These are phyloP conservation scores for Carnegiea gigantea DNA, from an alignment of 179 eudicot species.

Conservation along the genomic window DNA sequence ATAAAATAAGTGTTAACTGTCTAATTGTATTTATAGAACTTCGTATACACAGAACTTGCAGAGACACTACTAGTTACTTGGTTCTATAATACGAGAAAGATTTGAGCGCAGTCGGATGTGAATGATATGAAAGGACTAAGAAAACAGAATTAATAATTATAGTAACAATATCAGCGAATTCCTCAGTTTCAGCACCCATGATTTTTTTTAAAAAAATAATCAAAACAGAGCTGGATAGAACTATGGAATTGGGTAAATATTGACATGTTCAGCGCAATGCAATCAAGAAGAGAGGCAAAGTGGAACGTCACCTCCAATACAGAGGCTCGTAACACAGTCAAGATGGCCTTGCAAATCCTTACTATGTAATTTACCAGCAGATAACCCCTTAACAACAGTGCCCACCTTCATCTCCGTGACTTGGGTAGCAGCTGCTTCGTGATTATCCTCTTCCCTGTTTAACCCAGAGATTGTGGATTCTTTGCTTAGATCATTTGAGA, in stretches of 20 bases:
- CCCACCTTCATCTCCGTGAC: constrained; percentile 31
- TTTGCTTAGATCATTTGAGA: constrained; percentile 26
- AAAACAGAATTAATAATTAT: neutral
- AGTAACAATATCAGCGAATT: too few relatives aligned
- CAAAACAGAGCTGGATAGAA: neutral
- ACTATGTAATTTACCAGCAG: constrained; percentile 45
- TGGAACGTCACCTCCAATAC: constrained; percentile 69
- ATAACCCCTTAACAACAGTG: constrained; percentile 47
- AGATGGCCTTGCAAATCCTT: constrained; percentile 70
- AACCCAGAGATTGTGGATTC: constrained; percentile 22
- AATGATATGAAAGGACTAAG: neutral
- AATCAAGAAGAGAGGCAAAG: constrained; percentile 13
- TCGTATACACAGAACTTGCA: neutral
- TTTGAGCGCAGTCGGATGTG: neutral
- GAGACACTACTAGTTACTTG: neutral
- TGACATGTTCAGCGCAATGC: neutral
- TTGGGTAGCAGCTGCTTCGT: constrained; percentile 31
- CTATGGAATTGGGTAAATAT: neutral
- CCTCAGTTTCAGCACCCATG: too few relatives aligned
- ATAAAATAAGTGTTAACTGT: neutral
- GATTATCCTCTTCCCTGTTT: constrained; percentile 25
- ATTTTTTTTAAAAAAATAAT: too few relatives aligned
- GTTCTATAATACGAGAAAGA: neutral
- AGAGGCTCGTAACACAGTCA: constrained; percentile 72
- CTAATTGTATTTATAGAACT: neutral